These are phyloP conservation scores for Sordariomycetes sp. DNA, from an alignment of 2,329 filamentous ascomycete species.

Conservation along the genomic window DNA sequence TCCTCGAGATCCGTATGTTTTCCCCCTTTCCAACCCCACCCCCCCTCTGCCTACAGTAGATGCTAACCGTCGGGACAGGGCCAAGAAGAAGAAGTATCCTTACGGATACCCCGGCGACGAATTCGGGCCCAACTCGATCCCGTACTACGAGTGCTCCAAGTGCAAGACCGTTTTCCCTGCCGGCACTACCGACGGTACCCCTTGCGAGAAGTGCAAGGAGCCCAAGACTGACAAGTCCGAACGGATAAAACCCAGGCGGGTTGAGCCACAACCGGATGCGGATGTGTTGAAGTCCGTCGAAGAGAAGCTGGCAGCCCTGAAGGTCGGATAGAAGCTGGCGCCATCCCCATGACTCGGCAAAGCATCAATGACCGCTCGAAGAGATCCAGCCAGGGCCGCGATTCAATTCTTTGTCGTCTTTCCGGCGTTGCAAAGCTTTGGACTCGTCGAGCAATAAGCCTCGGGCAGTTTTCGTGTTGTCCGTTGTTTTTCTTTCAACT, in stretches of 20 bases:
- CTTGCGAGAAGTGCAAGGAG: slow-evolving; percentile 51
- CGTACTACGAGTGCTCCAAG: slow-evolving; percentile 48
- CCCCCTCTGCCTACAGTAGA: slow-evolving; percentile 4
- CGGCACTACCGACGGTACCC: slow-evolving; percentile 35
- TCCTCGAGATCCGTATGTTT: slow-evolving; percentile 65
- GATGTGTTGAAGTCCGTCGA: slow-evolving; percentile 48
- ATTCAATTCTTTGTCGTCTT: neutral
- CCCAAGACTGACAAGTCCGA: slow-evolving; percentile 49
- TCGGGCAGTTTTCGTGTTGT: neutral
- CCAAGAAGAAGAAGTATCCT: slow-evolving; percentile 59
- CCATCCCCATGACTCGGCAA: neutral
- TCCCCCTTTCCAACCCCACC: neutral
- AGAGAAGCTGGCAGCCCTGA: slow-evolving; percentile 37
- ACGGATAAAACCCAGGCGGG: slow-evolving; percentile 46
- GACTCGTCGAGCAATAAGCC: neutral
- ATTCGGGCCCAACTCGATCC: slow-evolving; percentile 38
- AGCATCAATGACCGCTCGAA: neutral
- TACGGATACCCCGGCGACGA: slow-evolving; percentile 60
- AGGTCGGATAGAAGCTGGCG: slow-evolving; percentile 13
- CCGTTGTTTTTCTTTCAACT: neutral
- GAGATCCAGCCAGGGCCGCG: neutral
- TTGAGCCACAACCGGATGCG: slow-evolving; percentile 51
- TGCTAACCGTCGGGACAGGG: slow-evolving; percentile 23
- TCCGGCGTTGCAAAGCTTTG: neutral
- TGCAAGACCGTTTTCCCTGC: slow-evolving; percentile 49